Evolutionary conservation across 371 early-diverging fungal genomes (phyloP), one percentile per base, ranked within the genome.

Genomic region (Nosema granulosis): DNA sequence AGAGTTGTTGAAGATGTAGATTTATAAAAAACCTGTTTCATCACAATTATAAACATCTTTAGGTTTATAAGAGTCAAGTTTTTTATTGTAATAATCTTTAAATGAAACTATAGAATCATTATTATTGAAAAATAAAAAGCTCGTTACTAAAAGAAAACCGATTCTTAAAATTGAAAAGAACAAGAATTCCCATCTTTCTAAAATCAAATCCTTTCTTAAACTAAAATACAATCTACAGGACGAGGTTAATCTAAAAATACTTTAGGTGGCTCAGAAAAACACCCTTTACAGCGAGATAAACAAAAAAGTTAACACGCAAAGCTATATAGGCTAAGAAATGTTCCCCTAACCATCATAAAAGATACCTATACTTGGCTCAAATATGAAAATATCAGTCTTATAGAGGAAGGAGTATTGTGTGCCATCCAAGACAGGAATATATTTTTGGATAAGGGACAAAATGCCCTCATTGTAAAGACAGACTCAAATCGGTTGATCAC

Each of bases 401-500:
- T 4, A 18, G 54, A 54, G 20, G 54, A 54, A 54, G 54, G 54
- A 3, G 54, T 3, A 54, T 22, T 54, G 11, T 11, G 11, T 22
- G 54, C 54, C 11, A 4, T 54, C 3, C 54, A 54, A 54, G 54
- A 54, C 54, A 54, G 54, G 20, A 54, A 54, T 54, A 54, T 54
- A 4, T 54, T 54, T n/a, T n/a, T 54, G 3, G 54, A 54, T n/a
- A 54, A 54, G 54, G 54, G 4, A 4, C 22, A n/a, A 54, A 54
- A 54, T 54, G 54, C 22, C 54, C 54, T 54, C 54, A 54, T 54
- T 54, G 54, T 54, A 54, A 22, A 3, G 54, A 54, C 54, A 54
- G 22, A 54, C 22, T 18, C 54, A 54, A 54, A 22, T 54, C 54
- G 11, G 54, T 54, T n/a, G 54, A 54, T 22, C 54, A 54, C 54